Conservation (phyloP, 495 filamentous ascomycete species). For the Cladorrhinum samala region DNA sequence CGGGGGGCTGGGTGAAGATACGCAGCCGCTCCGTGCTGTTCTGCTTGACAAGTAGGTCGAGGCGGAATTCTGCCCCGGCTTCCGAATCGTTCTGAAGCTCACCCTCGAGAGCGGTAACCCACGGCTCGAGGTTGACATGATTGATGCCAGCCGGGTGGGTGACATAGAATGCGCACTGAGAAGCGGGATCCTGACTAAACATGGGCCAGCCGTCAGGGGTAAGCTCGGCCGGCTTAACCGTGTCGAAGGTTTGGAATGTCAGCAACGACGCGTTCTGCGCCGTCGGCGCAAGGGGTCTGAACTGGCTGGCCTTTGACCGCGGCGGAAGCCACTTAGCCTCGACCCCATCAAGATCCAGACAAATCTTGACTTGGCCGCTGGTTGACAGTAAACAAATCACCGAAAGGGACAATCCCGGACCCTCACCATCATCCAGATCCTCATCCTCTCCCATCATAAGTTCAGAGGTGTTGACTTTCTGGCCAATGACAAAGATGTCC, state of each 20-base stretch:
- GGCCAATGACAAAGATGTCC: constrained; percentile 49
- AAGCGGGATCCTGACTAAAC: constrained; percentile 66
- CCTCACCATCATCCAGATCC: constrained; percentile 48
- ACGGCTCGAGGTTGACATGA: constrained; percentile 64
- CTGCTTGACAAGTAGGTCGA: constrained; percentile 62
- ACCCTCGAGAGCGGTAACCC: constrained; percentile 68
- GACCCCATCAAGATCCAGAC: constrained; percentile 71
- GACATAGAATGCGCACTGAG: constrained; percentile 72
- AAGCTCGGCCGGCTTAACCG: constrained; percentile 45
- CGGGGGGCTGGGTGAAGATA: constrained; percentile 44
- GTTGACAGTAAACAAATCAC: constrained; percentile 70
- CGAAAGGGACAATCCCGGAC: constrained; percentile 62
- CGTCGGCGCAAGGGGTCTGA: constrained; percentile 21
- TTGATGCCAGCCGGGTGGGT: constrained; percentile 65
- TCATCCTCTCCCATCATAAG: constrained; percentile 58
- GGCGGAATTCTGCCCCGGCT: constrained; percentile 64
- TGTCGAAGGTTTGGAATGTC: constrained; percentile 56
- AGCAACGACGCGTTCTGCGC: constrained; percentile 34
- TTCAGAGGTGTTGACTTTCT: constrained; percentile 49
- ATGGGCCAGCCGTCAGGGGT: constrained; percentile 57
- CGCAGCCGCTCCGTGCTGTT: constrained; percentile 55
- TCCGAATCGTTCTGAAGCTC: constrained; percentile 63
- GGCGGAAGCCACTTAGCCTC: constrained; percentile 81
- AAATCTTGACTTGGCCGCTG: constrained; percentile 67
- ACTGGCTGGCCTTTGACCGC: constrained; percentile 36